Evolutionary conservation across 2,329 filamentous ascomycete species (phyloP), one percentile per base, ranked within the genome.

Genomic region (Ascochyta lentis): DNA sequence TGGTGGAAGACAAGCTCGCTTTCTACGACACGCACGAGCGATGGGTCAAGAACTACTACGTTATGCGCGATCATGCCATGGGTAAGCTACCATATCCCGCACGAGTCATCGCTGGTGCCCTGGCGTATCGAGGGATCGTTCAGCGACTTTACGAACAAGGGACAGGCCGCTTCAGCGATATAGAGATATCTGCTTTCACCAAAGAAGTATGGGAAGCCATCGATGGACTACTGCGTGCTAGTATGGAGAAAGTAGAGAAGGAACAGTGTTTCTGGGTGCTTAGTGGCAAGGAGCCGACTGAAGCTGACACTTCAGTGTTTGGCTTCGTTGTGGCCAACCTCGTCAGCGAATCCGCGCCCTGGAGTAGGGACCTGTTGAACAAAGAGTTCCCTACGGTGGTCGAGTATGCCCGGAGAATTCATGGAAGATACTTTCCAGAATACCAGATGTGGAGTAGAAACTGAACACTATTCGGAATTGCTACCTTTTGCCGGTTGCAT

Each of bases 1-100:
- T 89, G 47, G 56, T 88, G 23, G 86, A 89, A 71, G 85, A 89
- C 19, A 86, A 83, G 67, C 59, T 86, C 13, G 84, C 83, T 64
- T 88, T 87, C 59, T 85, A 81, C 54, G 76, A 81, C 24, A 69
- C 59, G 1, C 76, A 78, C 37, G 86, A 89, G 72, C 77, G 80
- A 57, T 89, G 86, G 86, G 67, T 79, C 3, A 75, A 84, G 52
- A 86, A 88, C 66, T 88, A 84, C 74, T 80, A 84, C 56, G 70
- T 74, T 13, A 87, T 86, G 84, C 81, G 85, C 15, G 78, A 80
- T 46, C 73, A 82, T 34, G 72, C 80, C 0, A 74, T 89, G 6
- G 72, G 66, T 9, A 49, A 78, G 0, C 58, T 87, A 1, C 82
- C 84, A 0, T 88, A 81, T 64, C 81, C 81, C 0, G 34, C 85